phyloP scores from a whole-genome alignment of 495 filamentous ascomycete species.

The Glutinoglossum americanum region DNA sequence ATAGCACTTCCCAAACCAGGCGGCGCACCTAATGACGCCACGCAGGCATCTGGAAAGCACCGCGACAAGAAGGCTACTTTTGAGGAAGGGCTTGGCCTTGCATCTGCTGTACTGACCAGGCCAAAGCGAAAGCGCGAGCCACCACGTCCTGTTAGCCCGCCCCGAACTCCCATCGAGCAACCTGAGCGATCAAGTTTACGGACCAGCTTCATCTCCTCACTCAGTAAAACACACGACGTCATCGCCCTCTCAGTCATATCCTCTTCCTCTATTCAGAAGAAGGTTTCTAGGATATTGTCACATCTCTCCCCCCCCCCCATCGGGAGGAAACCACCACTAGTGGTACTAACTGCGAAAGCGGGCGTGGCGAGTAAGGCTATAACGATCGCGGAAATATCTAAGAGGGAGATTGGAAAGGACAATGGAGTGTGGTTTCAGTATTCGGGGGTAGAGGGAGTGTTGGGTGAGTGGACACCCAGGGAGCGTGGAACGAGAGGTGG shows the following conservation, averaged over 20 bases:
- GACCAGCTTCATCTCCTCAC: not conserved
- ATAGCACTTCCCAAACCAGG: not conserved
- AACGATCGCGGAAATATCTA: constrained; percentile 40
- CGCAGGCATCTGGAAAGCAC: not conserved
- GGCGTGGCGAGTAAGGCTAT: constrained; percentile 34
- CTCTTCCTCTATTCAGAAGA: constrained; percentile 32
- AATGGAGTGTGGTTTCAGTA: constrained; percentile 39
- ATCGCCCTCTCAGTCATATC: constrained; percentile 23
- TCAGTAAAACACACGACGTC: constrained; percentile 1
- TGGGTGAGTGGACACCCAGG: constrained; percentile 14
- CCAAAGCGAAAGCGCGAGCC: not conserved
- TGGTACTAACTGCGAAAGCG: constrained; percentile 31
- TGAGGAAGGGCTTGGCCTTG: not conserved
- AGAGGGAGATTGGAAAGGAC: constrained; percentile 31
- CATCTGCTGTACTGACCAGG: not conserved
- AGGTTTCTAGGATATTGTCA: constrained; percentile 23
- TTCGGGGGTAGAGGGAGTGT: constrained; percentile 12
- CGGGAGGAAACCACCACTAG: constrained; percentile 10
- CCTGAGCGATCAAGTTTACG: not conserved
- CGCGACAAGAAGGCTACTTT: not conserved
- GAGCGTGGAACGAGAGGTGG: not conserved
- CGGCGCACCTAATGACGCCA: not conserved
- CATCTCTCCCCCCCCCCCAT: constrained; percentile 12
- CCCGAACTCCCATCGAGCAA: not conserved
- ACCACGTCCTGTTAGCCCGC: not conserved